Base-by-base conservation (phyloP, 441 rosid species). In the Gossypium trilobum region DNA sequence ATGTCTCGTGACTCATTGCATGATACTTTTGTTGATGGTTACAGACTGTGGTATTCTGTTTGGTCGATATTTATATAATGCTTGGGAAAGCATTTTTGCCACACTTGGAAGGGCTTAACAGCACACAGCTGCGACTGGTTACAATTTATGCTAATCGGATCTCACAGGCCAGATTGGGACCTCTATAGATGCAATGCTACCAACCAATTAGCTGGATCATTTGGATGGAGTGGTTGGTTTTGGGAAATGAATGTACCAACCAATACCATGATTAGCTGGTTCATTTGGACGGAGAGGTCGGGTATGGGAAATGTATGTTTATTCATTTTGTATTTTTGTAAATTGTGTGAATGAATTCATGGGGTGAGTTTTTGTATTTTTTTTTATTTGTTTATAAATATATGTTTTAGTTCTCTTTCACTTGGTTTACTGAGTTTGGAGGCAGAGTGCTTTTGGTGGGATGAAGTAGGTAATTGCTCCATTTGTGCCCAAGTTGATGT, bases 31-130 rank as follows among this genome's bases (percentile, higher is more conserved):
- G 52, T 58, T 72, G 73, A 52, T 33, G 78, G 62, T 36, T 76
- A 74, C 92, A 95, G 98, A 88, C 97, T 0, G 99, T 95, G 50
- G 99, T 95, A 71, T 92, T 93, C 89, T 95, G 99, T 80, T 81
- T 95, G 77, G 99, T 95, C 84, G 99, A 95, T 80, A 91, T 93
- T 56, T 95, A 95, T 57, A 95, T 95, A 67, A 91, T 95, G 96
- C 93, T 95, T 3, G 99, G 99, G 73, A 89, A 95, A 82, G 89
- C 98, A 74, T 95, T 95, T 81, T 86, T 92, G 80, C 99, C 97
- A 1, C 82, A 92, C 85, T 79, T 95, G 92, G 97, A 92, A 78
- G 92, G 95, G 68, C 89, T 95, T 39, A 95, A 86, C 85, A 89
- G 91, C 58, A 95, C 97, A 0, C 99, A 95, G 78, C 73, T 95